phyloP scores from a whole-genome alignment of 495 filamentous ascomycete species.

The Aspergillus nanangensis region DNA sequence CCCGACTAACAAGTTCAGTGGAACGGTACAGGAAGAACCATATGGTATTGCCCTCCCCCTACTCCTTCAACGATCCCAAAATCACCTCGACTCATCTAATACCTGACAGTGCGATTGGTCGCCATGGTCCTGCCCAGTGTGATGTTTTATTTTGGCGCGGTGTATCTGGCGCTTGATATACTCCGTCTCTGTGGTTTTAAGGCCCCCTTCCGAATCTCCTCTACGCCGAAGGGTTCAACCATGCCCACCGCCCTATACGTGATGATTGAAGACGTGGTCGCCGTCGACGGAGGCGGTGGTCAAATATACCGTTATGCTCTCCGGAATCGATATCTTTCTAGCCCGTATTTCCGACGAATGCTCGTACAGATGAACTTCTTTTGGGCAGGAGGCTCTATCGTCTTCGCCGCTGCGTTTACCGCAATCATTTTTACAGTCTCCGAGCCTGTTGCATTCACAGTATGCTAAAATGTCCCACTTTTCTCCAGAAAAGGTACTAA shows the following conservation, averaged over 20 bases:
- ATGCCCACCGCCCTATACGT: slow-evolving; percentile 69
- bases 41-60: too few species aligned
- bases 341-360: slow-evolving; percentile 66
- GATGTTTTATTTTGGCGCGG: slow-evolving; percentile 54
- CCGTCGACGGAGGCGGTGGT: slow-evolving; percentile 72
- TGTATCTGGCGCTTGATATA: slow-evolving; percentile 48
- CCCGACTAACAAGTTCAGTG: slow-evolving; percentile 27
- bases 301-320: slow-evolving; percentile 61
- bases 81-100: slow-evolving; percentile 21
- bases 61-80: slow-evolving; percentile 7
- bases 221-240: slow-evolving; percentile 60
- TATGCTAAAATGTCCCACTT: slow-evolving; percentile 39
- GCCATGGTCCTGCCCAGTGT: slow-evolving; percentile 57
- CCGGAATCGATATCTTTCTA: slow-evolving; percentile 64
- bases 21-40: slow-evolving; percentile 35
- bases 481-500: slow-evolving; percentile 5
- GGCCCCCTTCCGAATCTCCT: slow-evolving; percentile 69
- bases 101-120: slow-evolving; percentile 48
- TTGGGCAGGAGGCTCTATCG: slow-evolving; percentile 61
- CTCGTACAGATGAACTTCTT: slow-evolving; percentile 70
- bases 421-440: slow-evolving; percentile 60
- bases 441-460: slow-evolving; percentile 64
- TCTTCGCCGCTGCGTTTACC: slow-evolving; percentile 52
- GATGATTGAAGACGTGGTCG: slow-evolving; percentile 75
- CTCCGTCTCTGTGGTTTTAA: slow-evolving; percentile 35